Evolutionary conservation across 2,329 filamentous ascomycete genomes (phyloP).

Genomic region (Penicillium sp.): DNA sequence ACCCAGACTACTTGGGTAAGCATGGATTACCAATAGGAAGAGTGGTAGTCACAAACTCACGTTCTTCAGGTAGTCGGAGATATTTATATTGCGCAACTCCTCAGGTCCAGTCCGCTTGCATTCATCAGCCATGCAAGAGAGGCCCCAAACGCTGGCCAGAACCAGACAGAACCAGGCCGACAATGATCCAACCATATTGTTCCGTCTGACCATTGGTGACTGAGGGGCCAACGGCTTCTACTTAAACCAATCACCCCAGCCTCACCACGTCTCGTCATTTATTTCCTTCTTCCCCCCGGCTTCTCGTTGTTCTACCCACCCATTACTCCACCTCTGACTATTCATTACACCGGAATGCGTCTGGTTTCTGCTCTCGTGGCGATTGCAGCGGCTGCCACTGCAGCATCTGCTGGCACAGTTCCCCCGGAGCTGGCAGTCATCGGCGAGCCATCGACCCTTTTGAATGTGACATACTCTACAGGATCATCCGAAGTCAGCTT

Average conservation of each 20-base stretch:
- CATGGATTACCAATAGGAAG: no score
- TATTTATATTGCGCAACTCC: no score
- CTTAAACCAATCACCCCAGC: background rate
- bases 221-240: background rate
- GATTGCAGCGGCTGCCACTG: background rate
- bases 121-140: background rate
- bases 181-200: background rate
- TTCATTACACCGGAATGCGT: background rate
- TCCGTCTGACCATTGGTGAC: background rate
- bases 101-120: no score
- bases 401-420: background rate
- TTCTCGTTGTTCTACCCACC: background rate
- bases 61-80: no score
- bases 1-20: no score
- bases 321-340: background rate
- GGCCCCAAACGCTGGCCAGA: background rate
- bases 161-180: background rate
- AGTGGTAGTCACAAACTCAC: no score
- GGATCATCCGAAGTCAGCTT: background rate
- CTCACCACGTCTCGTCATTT: background rate
- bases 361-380: background rate
- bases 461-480: background rate
- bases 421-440: background rate
- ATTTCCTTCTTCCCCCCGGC: no score
- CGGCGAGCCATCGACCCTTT: background rate